Conservation (phyloP, 805 yeast species). For the Metschnikowia cubensis region DNA sequence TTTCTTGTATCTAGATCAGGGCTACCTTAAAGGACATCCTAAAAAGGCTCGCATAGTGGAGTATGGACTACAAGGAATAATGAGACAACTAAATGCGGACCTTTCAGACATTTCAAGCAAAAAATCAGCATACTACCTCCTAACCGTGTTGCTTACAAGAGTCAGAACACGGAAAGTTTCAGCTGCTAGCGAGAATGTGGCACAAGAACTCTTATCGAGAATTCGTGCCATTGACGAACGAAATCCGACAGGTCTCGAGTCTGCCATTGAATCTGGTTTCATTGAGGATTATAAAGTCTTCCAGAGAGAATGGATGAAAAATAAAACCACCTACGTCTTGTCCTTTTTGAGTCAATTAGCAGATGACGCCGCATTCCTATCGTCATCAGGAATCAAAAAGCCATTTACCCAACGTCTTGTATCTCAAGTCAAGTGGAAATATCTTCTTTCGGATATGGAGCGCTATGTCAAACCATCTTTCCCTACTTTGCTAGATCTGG, state of each 20-base stretch:
- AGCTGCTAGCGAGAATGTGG: neutral
- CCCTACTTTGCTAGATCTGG: constrained; percentile 17
- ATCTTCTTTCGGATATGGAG: constrained; percentile 27
- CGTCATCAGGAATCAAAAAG: constrained; percentile 8
- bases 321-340: constrained; percentile 10
- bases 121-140: neutral
- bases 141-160: neutral
- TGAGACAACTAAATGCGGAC: neutral
- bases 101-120: neutral
- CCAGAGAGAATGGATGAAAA: constrained; percentile 17
- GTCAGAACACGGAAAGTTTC: neutral
- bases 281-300: constrained; percentile 15
- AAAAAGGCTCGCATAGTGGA: constrained; percentile 24
- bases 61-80: constrained; percentile 19
- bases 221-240: constrained; percentile 15
- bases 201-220: constrained; percentile 1
- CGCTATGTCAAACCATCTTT: constrained; percentile 18
- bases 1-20: constrained; percentile 34
- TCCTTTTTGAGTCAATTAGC: constrained; percentile 8
- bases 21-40: constrained; percentile 32
- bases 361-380: constrained; percentile 12
- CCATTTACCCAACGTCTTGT: constrained; percentile 19
- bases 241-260: constrained; percentile 12
- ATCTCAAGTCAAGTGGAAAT: constrained; percentile 26
- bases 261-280: constrained; percentile 11